Evolutionary conservation across 768 basidiomycete genomes (phyloP), one percentile per base, ranked within the genome.

Genomic region (Holtermannia corniformis): DNA sequence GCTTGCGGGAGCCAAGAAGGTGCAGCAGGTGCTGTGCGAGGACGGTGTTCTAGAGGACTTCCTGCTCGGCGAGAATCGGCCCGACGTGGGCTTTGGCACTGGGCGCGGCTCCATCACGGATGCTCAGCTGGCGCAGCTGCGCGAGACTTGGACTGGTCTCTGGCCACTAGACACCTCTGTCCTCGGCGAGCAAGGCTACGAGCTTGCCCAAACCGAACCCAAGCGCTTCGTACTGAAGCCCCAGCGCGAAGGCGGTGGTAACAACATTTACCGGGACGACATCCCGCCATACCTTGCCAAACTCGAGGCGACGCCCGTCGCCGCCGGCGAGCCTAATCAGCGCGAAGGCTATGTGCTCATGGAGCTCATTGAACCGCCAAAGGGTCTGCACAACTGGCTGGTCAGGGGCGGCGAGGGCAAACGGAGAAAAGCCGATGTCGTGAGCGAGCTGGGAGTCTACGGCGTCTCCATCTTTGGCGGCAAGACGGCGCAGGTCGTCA

Each of bases 171-270:
- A 77, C 55, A 61, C 70, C 28, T 51, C 59, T 0, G 48, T 45
- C 7, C 40, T 59, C 0, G 75, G 72, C 0, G 68, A 71, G 43
- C 79, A 79, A 4, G 79, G 76, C 0, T 76, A 82, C n/a, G 60
- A 64, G 22, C 75, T 77, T 43, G 86, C 87, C 0, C 75, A 77
- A 19, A 69, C 72, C 10, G 58, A 75, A 13, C 77, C 82, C 0
- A 67, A 73, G 4, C 74, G 77, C 4, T 80, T 90, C 23, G 93
- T 97, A 1, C 78, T 99, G 45, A 99, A 99, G 71, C 93, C 93
- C 0, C 93, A 97, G 70, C 79, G 92, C n/a, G 93, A 99, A 75
- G 93, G 93, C 1, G 93, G 93, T 0, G 93, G 93, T 5, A 95
- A 96, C 63, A 99, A 99, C 62, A 79, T 97, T 22, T 97, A 96